Base-by-base conservation (phyloP, 352 stramenopile species). In the Phytophthora citricola region DNA sequence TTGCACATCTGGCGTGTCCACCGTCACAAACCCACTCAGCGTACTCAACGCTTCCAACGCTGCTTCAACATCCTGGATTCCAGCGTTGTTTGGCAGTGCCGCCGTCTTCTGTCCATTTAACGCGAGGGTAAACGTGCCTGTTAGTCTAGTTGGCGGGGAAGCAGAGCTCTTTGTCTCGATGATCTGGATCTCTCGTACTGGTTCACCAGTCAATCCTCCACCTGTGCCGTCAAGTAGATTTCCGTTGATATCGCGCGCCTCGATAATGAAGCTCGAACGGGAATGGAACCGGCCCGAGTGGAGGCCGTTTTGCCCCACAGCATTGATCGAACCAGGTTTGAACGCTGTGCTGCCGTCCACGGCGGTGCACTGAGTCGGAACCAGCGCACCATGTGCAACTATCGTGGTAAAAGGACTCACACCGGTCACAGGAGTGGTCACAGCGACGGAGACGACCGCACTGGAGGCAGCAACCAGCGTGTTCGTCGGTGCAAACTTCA, bases 161-260 rank as follows among this genome's bases (percentile, higher is more conserved):
- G 52, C 75, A 0, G 69, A 43, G 55, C 92, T 87, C 41, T 66
- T 76, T 1, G 83, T 96, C 70, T 98, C 89, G 15, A 99, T 73
- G 24, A 98, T 93, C 67, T 99, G 95, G 7, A 97, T 56, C 69
- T 99, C 97, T 22, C 80, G 58, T 4, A 87, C 50, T 1, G 95
- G 93, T 1, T 70, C 72, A 0, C 79, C 81, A 5, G 71, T 67
- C 3, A 72, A 53, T 14, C 80, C 83, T 34, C 83, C 83, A n/a
- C 86, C 82, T 4, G 80, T 92, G 0, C 90, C 94, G 50, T 97
- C 76, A 5, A 98, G 79, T 32, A 93, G 63, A 71, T 99, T 99
- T 26, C 79, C 87, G 59, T 97, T 93, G 0, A 82, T 58, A 61
- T 99, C 96, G 5, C 93, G 80, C 15, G 92, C 87, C 70, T 99